Conservation (phyloP, 441 rosid species). For the Cnidoscolus chayamansa region DNA sequence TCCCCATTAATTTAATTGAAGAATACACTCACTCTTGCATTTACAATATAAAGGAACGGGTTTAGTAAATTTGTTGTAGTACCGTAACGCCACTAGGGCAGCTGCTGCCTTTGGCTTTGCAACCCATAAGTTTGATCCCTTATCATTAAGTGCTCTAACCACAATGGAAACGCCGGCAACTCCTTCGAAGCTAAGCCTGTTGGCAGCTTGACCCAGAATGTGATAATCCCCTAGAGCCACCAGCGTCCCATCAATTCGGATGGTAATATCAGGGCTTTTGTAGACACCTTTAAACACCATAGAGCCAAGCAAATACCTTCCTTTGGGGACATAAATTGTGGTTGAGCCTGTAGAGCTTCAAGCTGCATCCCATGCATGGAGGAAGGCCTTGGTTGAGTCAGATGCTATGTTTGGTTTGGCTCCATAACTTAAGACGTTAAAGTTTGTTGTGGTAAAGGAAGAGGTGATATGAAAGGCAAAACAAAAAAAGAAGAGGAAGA, state of each 20-base stretch:
- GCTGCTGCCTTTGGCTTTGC: constrained; percentile 30
- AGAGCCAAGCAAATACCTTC: constrained; percentile 36
- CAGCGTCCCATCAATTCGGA: constrained; percentile 35
- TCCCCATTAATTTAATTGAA: neutral
- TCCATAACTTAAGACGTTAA: constrained; percentile 34
- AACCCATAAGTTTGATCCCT: constrained; percentile 48
- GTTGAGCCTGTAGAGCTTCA: constrained; percentile 26
- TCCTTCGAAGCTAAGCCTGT: constrained; percentile 38
- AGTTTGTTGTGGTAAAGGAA: constrained; percentile 19
- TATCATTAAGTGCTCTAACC: constrained; percentile 55
- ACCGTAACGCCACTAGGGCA: constrained; percentile 60
- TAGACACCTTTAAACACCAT: constrained; percentile 29
- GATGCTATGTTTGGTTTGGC: constrained; percentile 36
- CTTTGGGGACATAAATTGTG: constrained; percentile 32
- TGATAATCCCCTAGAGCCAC: constrained; percentile 32
- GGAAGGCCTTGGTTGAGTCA: constrained; percentile 37
- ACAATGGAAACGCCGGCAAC: constrained; percentile 34
- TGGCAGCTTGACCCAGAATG: constrained; percentile 27
- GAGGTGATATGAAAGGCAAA: neutral
- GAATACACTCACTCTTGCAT: neutral
- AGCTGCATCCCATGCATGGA: constrained; percentile 37
- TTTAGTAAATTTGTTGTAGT: neutral
- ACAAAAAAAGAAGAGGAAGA: neutral
- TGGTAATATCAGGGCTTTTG: constrained; percentile 20
- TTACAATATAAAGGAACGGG: neutral